Evolutionary conservation across 306 rosid species (phyloP).

Genomic region (Fagus crenata): DNA sequence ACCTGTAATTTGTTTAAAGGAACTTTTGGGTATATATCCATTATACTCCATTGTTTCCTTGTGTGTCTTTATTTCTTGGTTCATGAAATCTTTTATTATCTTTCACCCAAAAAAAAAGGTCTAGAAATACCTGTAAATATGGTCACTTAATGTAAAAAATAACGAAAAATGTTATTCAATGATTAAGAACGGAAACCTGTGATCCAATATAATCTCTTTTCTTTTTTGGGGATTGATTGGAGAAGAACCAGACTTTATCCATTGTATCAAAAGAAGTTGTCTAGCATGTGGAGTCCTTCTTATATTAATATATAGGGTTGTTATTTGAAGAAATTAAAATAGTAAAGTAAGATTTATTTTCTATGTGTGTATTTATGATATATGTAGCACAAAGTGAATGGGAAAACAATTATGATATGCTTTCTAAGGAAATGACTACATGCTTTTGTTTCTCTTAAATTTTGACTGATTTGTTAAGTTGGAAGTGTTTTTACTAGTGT

Average conservation of each 20-base stretch:
- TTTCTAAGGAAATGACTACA: neutral
- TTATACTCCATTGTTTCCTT: too few species aligned
- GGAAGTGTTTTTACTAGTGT: neutral
- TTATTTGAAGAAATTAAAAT: neutral
- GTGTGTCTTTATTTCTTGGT: too few species aligned
- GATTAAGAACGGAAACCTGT: neutral
- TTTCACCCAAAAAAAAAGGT: too few species aligned
- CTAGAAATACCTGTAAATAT: neutral
- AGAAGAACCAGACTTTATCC: neutral
- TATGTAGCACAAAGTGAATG: neutral
- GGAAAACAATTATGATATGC: neutral
- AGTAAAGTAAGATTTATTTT: neutral
- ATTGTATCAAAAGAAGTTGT: neutral
- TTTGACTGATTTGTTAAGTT: neutral
- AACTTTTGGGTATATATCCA: too few species aligned
- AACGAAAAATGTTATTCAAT: neutral
- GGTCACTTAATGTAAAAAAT: neutral
- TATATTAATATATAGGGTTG: neutral
- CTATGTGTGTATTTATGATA: neutral
- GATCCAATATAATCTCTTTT: neutral
- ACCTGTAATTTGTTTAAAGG: too few species aligned
- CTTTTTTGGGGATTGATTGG: neutral
- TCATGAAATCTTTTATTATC: too few species aligned
- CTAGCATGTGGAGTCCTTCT: neutral
- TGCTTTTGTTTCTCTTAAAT: neutral